Conservation (phyloP, 805 yeast genomes). For the Cyberlindnera samutprakarnensis region DNA sequence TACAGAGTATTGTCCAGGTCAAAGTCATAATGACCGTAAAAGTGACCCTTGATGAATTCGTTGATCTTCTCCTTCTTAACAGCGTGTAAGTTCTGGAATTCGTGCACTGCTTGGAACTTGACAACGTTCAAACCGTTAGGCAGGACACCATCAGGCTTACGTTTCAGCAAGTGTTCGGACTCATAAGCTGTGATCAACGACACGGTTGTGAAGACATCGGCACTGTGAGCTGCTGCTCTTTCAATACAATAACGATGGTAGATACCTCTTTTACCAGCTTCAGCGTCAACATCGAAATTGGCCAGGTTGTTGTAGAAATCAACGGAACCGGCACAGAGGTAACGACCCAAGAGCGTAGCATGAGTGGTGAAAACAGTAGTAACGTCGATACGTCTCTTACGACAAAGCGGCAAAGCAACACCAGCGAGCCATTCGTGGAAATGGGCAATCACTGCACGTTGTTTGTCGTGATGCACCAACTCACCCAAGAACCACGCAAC, state of each 20-base stretch:
- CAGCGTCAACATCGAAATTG: constrained; percentile 90
- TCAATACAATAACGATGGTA: constrained; percentile 96
- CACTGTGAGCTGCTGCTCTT: constrained; percentile 91
- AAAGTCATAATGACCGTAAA: constrained; percentile 94
- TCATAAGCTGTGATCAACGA: constrained; percentile 97
- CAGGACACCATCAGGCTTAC: constrained; percentile 96
- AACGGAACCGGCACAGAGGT: constrained; percentile 92
- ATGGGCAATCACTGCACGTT: constrained; percentile 87
- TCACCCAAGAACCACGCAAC: constrained; percentile 98
- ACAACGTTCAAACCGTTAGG: constrained; percentile 96
- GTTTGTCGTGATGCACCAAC: constrained; percentile 72
- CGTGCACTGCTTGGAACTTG: constrained; percentile 95
- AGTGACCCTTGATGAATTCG: constrained; percentile 94
- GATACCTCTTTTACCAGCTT: constrained; percentile 96
- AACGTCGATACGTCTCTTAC: constrained; percentile 86
- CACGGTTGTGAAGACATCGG: constrained; percentile 96
- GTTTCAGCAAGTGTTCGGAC: constrained; percentile 82
- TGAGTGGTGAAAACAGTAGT: constrained; percentile 96
- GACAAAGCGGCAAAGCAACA: constrained; percentile 85
- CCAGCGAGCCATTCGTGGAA: constrained; percentile 99
- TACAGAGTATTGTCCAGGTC: constrained; percentile 90
- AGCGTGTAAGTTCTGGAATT: constrained; percentile 95
- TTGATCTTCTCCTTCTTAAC: constrained; percentile 83
- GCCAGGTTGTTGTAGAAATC: constrained; percentile 92
- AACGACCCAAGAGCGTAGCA: constrained; percentile 92